Percentiles rank a stretch among this genome's conserved stretches.
Evolutionary conservation across 345 rosid genomes (phyloP).

Genomic region (Erodium maritimum): DNA sequence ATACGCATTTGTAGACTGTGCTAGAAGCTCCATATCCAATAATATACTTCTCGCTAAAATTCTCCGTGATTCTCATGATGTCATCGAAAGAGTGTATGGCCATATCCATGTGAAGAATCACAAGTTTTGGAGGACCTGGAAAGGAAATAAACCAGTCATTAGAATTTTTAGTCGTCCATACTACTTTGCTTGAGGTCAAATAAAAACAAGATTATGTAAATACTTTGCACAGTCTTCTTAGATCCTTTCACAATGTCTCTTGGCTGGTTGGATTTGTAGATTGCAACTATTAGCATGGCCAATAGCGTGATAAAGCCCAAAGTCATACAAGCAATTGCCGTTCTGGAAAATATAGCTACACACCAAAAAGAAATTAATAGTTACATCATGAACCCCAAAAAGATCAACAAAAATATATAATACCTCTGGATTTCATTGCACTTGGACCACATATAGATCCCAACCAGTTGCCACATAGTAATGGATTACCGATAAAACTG

Average conservation of each 20-base stretch:
- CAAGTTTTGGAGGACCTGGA: conserved; percentile 71
- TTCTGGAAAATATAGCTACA: conserved; percentile 40
- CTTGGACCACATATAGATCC: conserved; percentile 65
- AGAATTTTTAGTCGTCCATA: background rate
- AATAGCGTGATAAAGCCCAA: conserved; percentile 46
- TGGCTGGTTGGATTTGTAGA: conserved; percentile 54
- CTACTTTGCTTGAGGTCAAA: background rate
- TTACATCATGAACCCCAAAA: background rate
- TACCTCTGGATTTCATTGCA: conserved; percentile 46
- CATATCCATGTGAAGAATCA: conserved; percentile 92
- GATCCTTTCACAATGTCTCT: conserved; percentile 18
- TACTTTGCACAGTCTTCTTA: conserved; percentile 31
- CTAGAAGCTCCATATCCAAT: conserved; percentile 89
- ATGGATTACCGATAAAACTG: conserved; percentile 75
- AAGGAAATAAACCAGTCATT: background rate
- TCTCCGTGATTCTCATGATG: conserved; percentile 76
- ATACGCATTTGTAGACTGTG: conserved; percentile 68
- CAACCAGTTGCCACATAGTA: conserved; percentile 72
- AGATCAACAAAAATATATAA: background rate
- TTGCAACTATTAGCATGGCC: conserved; percentile 30
- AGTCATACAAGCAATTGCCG: conserved; percentile 47
- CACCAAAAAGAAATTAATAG: background rate
- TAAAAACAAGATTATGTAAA: background rate
- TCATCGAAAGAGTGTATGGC: conserved; percentile 85
- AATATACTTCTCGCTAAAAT: conserved; percentile 58